Base-by-base conservation (phyloP, 345 rosid genomes). In the Populus tremula region DNA sequence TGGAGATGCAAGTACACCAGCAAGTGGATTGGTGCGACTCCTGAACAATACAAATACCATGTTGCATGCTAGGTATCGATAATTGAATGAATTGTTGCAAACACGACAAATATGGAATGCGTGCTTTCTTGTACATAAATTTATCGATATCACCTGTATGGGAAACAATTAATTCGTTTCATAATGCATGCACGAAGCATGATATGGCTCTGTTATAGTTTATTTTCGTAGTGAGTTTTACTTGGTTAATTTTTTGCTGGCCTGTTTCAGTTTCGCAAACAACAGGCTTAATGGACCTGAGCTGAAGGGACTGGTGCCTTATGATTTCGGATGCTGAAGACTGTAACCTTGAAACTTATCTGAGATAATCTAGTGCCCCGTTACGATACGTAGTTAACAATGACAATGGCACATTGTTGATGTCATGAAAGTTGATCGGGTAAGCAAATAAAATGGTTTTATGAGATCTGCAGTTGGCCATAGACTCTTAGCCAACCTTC, bases 281-380 rank as follows among this genome's bases (percentile, higher is more conserved):
- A 91, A 91, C 87, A 81, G 82, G 67, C 87, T 91, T 29, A 88
- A 82, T 41, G 94, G 94, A 79, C 94, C 94, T 1, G 91, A 91
- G 83, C 87, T 91, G 87, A 82, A 89, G 83, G 94, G 94, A 59
- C 86, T 89, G 6, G 94, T 80, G 68, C 81, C 89, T 12, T 91
- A 91, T 2, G 93, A 91, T 81, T 91, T 91, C 6, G 93, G 94
- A 72, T 91, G 94, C 91, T 91, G 85, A 75, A 67, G 70, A 61
- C 69, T 41, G 45, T 25, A 50, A 61, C 73, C 73, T 6, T 16
- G 50, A 8, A 59, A n/a, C n/a, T 9, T 61, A 50, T 33, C 5
- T 67, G 63, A 29, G 43, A 50, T 71, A 16, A 74, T 29, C 18
- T n/a, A 70, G 67, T 41, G 68, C 43, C 64, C 39, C 14, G 14